Base-by-base conservation (phyloP, 352 stramenopile genomes). In the Globisporangium barbulae region DNA sequence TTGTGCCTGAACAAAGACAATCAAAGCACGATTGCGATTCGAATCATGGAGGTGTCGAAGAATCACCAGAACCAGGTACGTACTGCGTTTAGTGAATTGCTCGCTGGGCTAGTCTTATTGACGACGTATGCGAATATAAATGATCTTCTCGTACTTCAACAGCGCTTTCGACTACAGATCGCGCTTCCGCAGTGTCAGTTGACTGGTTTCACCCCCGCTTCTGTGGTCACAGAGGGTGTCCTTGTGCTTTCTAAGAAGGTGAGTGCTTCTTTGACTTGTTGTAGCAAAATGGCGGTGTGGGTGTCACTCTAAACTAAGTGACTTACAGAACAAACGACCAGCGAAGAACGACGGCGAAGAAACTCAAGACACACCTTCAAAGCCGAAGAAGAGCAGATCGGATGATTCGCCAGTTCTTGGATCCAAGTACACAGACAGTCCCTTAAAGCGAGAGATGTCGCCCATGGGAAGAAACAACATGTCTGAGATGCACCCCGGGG, bases 41-140 rank as follows among this genome's bases (percentile, higher is more conserved):
- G 84, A 19, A 91, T 93, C 63, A 85, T 85, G 59, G 80, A 93
- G 50, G 84, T 93, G 5, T 93, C 84, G 39, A 93, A 93, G 70
- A 93, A 93, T 66, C 81, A 93, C 50, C 72, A 90, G 59, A 93
- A 93, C 70, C 81, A 90, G 81, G 81, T 91, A 64, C 35, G 33
- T 12, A 0, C 17, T 33, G 49, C 25, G 25, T 22, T 35, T 65
- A 25, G 5, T 7, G 3, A 31, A n/a, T 54, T 7, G n/a, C n/a
- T 30, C 7, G 8, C 6, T 52, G 17, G 12, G 17, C 25, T 21
- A 22, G 19, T 25, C 17, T 21, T 48, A 48, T 15, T 4, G 25
- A 28, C 25, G 25, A 2, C 25, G 2, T 1, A 28, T 28, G 25
- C 25, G 25, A 28, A 28, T 28, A 4, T 50, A 15, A 31, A 8